Percentiles rank a stretch among this genome's conserved stretches.
phyloP scores from a whole-genome alignment of 371 early-diverging fungal species.

The Mortierella sp. region DNA sequence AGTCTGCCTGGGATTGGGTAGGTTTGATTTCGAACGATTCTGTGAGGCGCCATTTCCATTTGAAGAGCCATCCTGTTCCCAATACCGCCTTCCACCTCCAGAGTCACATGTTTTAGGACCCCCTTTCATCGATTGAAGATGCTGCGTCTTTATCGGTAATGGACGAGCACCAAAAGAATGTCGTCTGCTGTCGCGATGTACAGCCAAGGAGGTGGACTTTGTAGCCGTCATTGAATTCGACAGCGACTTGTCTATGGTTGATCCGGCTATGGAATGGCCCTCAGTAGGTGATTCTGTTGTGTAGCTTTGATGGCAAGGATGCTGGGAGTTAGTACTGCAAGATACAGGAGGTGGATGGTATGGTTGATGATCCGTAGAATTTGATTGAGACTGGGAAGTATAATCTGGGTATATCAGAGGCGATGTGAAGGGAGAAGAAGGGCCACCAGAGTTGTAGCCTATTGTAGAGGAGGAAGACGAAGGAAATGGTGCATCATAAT shows the following conservation, averaged over 20 bases:
- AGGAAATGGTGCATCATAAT: constrained; percentile 3
- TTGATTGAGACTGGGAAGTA: not conserved
- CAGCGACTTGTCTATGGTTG: not conserved
- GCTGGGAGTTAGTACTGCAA: not conserved
- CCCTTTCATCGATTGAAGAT: constrained; percentile 11
- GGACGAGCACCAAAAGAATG: constrained; percentile 29
- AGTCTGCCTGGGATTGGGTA: constrained; percentile 4
- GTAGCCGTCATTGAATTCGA: constrained; percentile 3
- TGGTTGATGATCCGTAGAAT: constrained; percentile 24
- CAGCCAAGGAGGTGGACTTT: constrained; percentile 1
- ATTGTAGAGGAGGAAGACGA: not conserved
- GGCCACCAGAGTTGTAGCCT: constrained; percentile 4
- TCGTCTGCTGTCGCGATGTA: constrained; percentile 25
- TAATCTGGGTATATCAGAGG: constrained; percentile 5
- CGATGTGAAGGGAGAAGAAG: not conserved
- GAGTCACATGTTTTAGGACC: constrained; percentile 37
- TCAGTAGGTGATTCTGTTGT: not conserved
- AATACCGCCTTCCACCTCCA: constrained; percentile 3
- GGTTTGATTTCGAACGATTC: constrained; percentile 12
- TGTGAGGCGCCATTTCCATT: constrained; percentile 5
- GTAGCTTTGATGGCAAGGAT: constrained; percentile 4
- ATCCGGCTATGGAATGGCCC: not conserved
- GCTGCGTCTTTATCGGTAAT: constrained; percentile 33
- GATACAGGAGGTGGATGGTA: constrained; percentile 48
- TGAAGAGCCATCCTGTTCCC: constrained; percentile 16